These are phyloP conservation scores for Phytophthora fragariae DNA, from an alignment of 352 stramenopile genomes.

Conservation along the genomic window DNA sequence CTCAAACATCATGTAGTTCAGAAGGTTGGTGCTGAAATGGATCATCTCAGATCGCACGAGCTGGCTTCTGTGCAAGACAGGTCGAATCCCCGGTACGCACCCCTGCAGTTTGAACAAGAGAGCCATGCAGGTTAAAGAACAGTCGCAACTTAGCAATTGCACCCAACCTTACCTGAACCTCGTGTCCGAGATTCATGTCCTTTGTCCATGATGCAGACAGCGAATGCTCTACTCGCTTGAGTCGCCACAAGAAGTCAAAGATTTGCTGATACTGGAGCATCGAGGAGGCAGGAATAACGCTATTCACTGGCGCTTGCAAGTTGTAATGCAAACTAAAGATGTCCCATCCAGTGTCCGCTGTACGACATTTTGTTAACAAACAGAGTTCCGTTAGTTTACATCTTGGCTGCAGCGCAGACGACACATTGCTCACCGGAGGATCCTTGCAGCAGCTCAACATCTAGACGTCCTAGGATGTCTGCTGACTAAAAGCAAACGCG, in stretches of 20 bases:
- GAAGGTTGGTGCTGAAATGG: constrained; percentile 97
- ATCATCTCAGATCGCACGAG: constrained; percentile 98
- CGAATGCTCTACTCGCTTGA: constrained; percentile 93
- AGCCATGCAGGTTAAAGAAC: constrained; percentile 18
- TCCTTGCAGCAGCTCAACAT: constrained; percentile 91
- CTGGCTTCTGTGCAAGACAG: constrained; percentile 93
- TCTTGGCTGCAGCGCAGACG: neutral
- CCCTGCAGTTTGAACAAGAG: constrained; percentile 45
- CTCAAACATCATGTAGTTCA: constrained; percentile 99
- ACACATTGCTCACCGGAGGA: constrained; percentile 52
- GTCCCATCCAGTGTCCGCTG: constrained; percentile 94
- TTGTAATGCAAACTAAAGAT: constrained; percentile 94
- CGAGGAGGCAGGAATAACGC: constrained; percentile 85
- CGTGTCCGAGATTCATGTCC: constrained; percentile 96
- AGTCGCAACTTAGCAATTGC: neutral
- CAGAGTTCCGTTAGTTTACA: neutral
- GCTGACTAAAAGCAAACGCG: constrained; percentile 50
- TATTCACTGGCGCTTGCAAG: constrained; percentile 86
- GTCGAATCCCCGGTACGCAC: constrained; percentile 59
- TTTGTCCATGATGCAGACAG: constrained; percentile 97
- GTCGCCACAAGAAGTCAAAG: constrained; percentile 91
- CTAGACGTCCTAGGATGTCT: constrained; percentile 93
- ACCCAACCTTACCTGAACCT: constrained; percentile 74
- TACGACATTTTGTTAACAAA: neutral
- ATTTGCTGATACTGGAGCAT: constrained; percentile 92